phyloP scores from a whole-genome alignment of 345 rosid genomes.

The Boechera divaricarpa region DNA sequence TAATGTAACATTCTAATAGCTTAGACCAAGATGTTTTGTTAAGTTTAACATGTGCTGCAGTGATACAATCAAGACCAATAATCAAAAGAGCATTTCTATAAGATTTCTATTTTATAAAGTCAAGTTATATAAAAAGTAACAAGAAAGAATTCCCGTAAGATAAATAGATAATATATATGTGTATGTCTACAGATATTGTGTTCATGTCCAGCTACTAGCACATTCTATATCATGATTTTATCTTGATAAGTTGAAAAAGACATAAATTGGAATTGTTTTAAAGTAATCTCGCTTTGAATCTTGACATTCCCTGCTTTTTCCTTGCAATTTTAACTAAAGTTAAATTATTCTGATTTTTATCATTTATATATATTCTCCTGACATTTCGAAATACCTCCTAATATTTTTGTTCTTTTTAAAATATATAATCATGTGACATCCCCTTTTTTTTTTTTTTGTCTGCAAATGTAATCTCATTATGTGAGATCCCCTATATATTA shows the following conservation, averaged over 20 bases:
- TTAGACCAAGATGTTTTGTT: background rate
- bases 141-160: too few species aligned
- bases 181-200: background rate
- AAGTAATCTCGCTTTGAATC: conserved; percentile 37
- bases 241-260: conserved; percentile 20
- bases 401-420: background rate
- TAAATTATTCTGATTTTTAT: background rate
- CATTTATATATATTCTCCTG: background rate
- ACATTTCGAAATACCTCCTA: background rate
- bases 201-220: conserved; percentile 2
- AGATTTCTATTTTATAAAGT: too few species aligned
- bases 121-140: too few species aligned
- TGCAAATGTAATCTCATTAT: background rate
- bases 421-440: background rate
- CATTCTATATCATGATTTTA: conserved; percentile 23
- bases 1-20: background rate
- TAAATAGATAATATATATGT: too few species aligned
- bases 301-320: conserved; percentile 29
- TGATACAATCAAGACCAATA: background rate
- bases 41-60: background rate
- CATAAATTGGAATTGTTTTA: background rate
- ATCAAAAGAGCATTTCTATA: too few species aligned
- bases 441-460: too few species aligned
- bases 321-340: background rate
- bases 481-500: background rate